Percentiles rank a stretch among this genome's conserved stretches.
Evolutionary conservation across 1,139 yeast genomes (phyloP).

Genomic region (Lodderomyces metapsilosis): DNA sequence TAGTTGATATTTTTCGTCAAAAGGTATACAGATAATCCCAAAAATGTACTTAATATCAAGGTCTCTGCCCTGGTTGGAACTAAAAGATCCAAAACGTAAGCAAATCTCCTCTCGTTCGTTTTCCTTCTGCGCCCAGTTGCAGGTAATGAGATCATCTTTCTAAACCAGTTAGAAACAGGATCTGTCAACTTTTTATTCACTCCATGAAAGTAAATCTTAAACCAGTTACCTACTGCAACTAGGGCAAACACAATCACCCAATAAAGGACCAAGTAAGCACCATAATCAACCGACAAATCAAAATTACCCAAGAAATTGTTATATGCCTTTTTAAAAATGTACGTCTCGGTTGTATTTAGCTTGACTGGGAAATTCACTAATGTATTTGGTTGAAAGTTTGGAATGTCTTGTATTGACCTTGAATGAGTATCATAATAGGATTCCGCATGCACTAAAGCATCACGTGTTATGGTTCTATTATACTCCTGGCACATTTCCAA

Average conservation of each 20-base stretch:
- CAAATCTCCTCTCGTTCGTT: constrained; percentile 25
- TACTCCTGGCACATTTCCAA: constrained; percentile 27
- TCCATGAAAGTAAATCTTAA: constrained; percentile 26
- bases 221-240: constrained; percentile 33
- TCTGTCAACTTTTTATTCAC: constrained; percentile 20
- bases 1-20: constrained; percentile 22
- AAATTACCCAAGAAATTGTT: constrained; percentile 42
- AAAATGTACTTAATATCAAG: constrained; percentile 45
- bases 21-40: constrained; percentile 43
- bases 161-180: constrained; percentile 24
- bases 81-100: constrained; percentile 32
- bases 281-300: constrained; percentile 35
- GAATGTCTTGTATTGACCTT: constrained; percentile 22
- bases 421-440: constrained; percentile 37
- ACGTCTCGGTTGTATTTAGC: constrained; percentile 21
- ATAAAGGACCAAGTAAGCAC: constrained; percentile 27
- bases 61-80: constrained; percentile 70
- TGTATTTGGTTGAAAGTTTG: constrained; percentile 19
- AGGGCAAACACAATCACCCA: constrained; percentile 30
- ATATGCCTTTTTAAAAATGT: constrained; percentile 23
- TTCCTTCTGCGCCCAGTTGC: constrained; percentile 26
- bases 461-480: constrained; percentile 27
- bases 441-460: constrained; percentile 32
- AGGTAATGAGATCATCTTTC: constrained; percentile 27
- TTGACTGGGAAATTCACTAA: constrained; percentile 25